Percentiles rank a stretch among this genome's conserved stretches.
These are phyloP conservation scores for Zygotorulaspora chibaensis DNA, from an alignment of 805 yeast species.

Conservation along the genomic window DNA sequence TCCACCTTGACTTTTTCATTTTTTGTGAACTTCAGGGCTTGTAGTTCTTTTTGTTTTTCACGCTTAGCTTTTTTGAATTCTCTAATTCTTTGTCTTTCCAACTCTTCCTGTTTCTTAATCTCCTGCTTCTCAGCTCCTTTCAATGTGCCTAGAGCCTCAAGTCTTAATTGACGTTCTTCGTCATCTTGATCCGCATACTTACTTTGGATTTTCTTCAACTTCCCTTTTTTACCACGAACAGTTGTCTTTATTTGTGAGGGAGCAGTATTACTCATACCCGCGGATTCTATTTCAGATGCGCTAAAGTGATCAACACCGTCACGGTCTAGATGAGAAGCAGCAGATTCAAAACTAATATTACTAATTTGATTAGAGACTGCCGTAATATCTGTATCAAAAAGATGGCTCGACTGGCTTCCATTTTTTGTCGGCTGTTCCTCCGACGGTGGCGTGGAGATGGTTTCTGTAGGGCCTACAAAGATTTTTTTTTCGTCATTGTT, in stretches of 20 bases:
- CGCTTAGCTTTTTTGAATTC: constrained; percentile 35
- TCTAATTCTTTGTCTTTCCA: constrained; percentile 34
- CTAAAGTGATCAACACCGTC: neutral
- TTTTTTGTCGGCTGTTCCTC: neutral
- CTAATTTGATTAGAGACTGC: neutral
- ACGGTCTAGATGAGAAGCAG: neutral
- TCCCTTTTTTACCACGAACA: constrained; percentile 81
- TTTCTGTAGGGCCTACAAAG: neutral
- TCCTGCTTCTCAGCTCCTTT: constrained; percentile 47
- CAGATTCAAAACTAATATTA: neutral
- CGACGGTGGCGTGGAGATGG: no score
- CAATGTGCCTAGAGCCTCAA: constrained; percentile 81
- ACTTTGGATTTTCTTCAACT: constrained; percentile 71
- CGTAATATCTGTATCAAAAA: neutral
- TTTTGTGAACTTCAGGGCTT: constrained; percentile 33
- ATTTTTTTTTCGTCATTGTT: constrained; percentile 6
- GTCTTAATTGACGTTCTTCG: constrained; percentile 67
- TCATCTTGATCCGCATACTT: constrained; percentile 93
- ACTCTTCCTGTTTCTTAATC: constrained; percentile 35
- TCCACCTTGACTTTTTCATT: constrained; percentile 42
- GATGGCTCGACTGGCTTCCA: neutral
- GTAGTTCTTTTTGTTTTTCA: constrained; percentile 39
- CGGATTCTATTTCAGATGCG: neutral
- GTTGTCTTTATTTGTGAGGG: constrained; percentile 37
- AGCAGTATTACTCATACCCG: constrained; percentile 12